These are phyloP conservation scores for Zarea fungicola DNA, from an alignment of 2,329 filamentous ascomycete genomes.

Conservation along the genomic window DNA sequence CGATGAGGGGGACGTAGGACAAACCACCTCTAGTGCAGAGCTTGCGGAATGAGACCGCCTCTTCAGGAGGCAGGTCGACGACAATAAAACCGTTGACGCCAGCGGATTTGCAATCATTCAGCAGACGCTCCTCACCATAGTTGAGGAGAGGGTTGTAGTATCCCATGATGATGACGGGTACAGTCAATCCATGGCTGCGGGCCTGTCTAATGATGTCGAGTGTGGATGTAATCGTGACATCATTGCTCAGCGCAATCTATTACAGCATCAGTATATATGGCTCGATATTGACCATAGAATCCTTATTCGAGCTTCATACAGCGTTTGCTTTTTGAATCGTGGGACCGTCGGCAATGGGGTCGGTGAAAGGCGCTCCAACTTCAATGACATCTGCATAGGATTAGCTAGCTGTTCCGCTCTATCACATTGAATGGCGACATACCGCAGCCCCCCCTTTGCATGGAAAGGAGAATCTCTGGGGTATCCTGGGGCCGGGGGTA, in stretches of 20 bases:
- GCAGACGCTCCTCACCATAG: slow-evolving; percentile 87
- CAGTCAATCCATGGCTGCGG: slow-evolving; percentile 67
- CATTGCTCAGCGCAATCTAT: slow-evolving; percentile 72
- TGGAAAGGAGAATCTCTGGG: slow-evolving; percentile 74
- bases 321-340: slow-evolving; percentile 97
- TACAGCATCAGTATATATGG: not conserved
- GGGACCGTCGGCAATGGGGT: slow-evolving; percentile 95
- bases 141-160: slow-evolving; percentile 96
- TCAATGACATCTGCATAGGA: slow-evolving; percentile 71
- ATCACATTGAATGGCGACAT: slow-evolving; percentile 27
- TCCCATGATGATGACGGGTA: slow-evolving; percentile 91
- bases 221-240: slow-evolving; percentile 74
- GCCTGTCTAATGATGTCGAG: slow-evolving; percentile 81
- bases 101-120: slow-evolving; percentile 76
- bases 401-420: not conserved
- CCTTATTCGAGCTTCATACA: slow-evolving; percentile 34
- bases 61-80: slow-evolving; percentile 91
- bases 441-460: slow-evolving; percentile 93
- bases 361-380: slow-evolving; percentile 92
- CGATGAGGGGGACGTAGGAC: slow-evolving; percentile 95
- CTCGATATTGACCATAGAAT: not conserved
- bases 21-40: slow-evolving; percentile 69
- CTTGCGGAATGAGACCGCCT: slow-evolving; percentile 86
- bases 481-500: slow-evolving; percentile 81
- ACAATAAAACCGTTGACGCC: slow-evolving; percentile 96